Percentiles rank a stretch among this genome's conserved stretches.
Conservation (phyloP, 1,139 yeast species). For the Zygosaccharomyces pseudobailii region DNA sequence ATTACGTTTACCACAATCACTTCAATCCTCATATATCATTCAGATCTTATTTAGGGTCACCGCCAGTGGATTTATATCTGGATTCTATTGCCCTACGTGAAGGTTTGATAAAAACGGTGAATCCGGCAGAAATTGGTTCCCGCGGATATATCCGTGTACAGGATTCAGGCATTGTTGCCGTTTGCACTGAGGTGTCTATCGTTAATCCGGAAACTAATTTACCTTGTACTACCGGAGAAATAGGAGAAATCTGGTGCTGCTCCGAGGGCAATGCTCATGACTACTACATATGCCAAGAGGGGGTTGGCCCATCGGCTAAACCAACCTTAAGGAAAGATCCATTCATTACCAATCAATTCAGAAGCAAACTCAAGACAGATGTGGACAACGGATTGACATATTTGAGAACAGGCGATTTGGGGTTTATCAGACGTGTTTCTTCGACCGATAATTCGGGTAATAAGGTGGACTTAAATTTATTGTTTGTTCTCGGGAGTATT, state of each 20-base stretch:
- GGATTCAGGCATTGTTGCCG: slow-evolving; percentile 95
- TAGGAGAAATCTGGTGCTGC: slow-evolving; percentile 95
- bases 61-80: slow-evolving; percentile 79
- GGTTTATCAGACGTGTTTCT: slow-evolving; percentile 75
- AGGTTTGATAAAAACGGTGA: slow-evolving; percentile 77
- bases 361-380: slow-evolving; percentile 45
- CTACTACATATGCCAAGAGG: slow-evolving; percentile 42
- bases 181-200: slow-evolving; percentile 87
- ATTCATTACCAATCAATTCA: slow-evolving; percentile 46
- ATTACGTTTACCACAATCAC: slow-evolving; percentile 71
- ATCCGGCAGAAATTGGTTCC: slow-evolving; percentile 61
- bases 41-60: slow-evolving; percentile 82
- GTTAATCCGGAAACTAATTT: slow-evolving; percentile 88
- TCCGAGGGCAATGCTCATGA: slow-evolving; percentile 75
- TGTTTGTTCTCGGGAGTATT: slow-evolving; percentile 80
- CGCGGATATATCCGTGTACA: slow-evolving; percentile 62
- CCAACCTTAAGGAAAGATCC: slow-evolving; percentile 32
- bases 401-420: slow-evolving; percentile 89
- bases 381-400: slow-evolving; percentile 66
- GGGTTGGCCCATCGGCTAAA: slow-evolving; percentile 7
- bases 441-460: slow-evolving; percentile 41
- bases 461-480: slow-evolving; percentile 62
- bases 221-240: slow-evolving; percentile 86
- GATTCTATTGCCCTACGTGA: slow-evolving; percentile 87
- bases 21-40: slow-evolving; percentile 76